A percentile compares a stretch with the other conserved stretches of the same genome.
These are phyloP conservation scores for Claviceps capensis DNA, from an alignment of 2,329 filamentous ascomycete species.

Conservation along the genomic window DNA sequence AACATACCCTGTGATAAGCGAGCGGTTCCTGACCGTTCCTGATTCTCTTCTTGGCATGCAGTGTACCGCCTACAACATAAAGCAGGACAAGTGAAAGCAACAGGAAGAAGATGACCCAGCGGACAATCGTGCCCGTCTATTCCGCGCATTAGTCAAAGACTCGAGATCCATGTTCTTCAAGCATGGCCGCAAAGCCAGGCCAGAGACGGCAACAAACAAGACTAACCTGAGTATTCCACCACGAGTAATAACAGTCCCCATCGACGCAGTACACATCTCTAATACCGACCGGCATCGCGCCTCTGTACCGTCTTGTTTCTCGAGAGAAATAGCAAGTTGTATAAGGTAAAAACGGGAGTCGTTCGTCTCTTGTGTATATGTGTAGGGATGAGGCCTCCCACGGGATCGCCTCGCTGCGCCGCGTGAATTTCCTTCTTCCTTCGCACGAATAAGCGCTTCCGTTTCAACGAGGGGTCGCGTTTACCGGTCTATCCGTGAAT, in stretches of 20 bases:
- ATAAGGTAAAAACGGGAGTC: too few relatives aligned
- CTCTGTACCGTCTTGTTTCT: not conserved
- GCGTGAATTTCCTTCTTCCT: too few relatives aligned
- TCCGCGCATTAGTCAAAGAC: not conserved
- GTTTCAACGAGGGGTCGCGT: too few relatives aligned
- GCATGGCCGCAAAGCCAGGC: not conserved
- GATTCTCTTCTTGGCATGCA: constrained; percentile 55
- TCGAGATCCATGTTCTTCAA: not conserved
- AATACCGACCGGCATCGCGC: not conserved
- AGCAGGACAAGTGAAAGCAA: constrained; percentile 43
- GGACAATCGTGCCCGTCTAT: constrained; percentile 50
- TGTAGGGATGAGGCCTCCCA: too few relatives aligned
- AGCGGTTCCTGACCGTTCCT: constrained; percentile 51
- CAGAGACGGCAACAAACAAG: not conserved
- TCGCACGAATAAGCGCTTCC: too few relatives aligned
- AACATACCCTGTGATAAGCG: constrained; percentile 53
- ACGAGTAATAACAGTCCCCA: constrained; percentile 9
- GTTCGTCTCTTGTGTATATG: not conserved
- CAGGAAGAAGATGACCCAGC: constrained; percentile 55
- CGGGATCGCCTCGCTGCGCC: too few relatives aligned
- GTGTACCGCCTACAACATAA: constrained; percentile 54
- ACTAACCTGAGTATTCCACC: constrained; percentile 18
- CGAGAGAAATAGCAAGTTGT: too few relatives aligned
- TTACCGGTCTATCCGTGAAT: too few relatives aligned
- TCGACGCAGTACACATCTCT: constrained; percentile 1